These are phyloP conservation scores for Epipyxis sp. DNA, from an alignment of 108 stramenopile genomes.

Conservation along the genomic window DNA sequence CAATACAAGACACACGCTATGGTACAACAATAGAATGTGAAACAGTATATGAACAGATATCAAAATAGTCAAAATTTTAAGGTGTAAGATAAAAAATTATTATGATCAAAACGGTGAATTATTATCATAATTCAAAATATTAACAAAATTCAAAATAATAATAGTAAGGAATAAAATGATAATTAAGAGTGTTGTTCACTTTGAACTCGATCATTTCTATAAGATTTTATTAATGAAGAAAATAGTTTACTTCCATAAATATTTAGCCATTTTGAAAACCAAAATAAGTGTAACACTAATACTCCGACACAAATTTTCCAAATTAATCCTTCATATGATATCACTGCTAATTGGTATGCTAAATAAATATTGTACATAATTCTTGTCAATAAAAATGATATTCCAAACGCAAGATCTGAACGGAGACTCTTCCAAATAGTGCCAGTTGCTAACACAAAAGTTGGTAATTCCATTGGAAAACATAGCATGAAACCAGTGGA, in stretches of 20 bases:
- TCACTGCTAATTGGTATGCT: neutral
- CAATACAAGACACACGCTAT: too few species aligned
- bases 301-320: constrained; percentile 1
- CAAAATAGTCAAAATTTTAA: too few species aligned
- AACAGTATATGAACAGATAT: too few species aligned
- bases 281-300: neutral
- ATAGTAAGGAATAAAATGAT: too few species aligned
- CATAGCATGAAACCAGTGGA: constrained; percentile 17
- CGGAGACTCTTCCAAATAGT: neutral
- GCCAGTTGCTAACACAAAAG: neutral
- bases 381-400: neutral
- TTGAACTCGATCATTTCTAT: too few species aligned
- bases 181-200: too few species aligned
- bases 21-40: too few species aligned
- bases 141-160: too few species aligned
- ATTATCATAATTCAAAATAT: too few species aligned
- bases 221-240: too few species aligned
- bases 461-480: constrained; percentile 17
- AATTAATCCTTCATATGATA: neutral
- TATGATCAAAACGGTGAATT: too few species aligned
- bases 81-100: too few species aligned
- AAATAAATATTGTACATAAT: neutral
- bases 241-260: neutral
- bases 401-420: neutral
- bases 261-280: constrained; percentile 12